Evolutionary conservation across 1,284 basidiomycete species (phyloP).

Genomic region (Cryptococcus sp.): DNA sequence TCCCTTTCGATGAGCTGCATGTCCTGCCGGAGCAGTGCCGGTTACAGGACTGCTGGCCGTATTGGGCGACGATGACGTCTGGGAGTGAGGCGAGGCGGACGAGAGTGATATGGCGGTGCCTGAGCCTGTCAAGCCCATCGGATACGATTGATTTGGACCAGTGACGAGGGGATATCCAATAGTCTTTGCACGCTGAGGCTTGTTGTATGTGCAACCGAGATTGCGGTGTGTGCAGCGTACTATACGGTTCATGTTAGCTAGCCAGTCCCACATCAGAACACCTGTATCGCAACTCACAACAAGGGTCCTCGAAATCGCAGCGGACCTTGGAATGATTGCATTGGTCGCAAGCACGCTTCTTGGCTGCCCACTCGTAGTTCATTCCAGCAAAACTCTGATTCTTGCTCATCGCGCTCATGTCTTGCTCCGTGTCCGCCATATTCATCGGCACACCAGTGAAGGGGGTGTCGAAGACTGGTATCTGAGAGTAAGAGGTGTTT

Average conservation of each 20-base stretch:
- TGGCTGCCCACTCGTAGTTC: slow-evolving; percentile 39
- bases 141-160: not conserved
- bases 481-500: not conserved
- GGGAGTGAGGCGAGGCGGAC: slow-evolving; percentile 25
- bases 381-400: slow-evolving; percentile 9
- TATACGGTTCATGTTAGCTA: slow-evolving; percentile 38
- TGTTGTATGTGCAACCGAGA: slow-evolving; percentile 76
- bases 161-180: slow-evolving; percentile 20
- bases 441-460: slow-evolving; percentile 29
- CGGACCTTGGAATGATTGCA: slow-evolving; percentile 77
- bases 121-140: not conserved
- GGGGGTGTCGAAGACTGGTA: slow-evolving; percentile 13
- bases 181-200: slow-evolving; percentile 57
- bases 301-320: slow-evolving; percentile 79
- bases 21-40: not conserved
- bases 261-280: slow-evolving; percentile 12
- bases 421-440: slow-evolving; percentile 28
- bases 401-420: slow-evolving; percentile 17
- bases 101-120: slow-evolving; percentile 5
- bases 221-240: slow-evolving; percentile 77
- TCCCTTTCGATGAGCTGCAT: slow-evolving; percentile 11
- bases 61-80: slow-evolving; percentile 33
- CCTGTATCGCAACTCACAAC: slow-evolving; percentile 55
- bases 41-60: slow-evolving; percentile 20
- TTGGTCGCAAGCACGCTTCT: slow-evolving; percentile 67